Conservation (phyloP, 139 green algal genomes). For the Coelastrella sp. region DNA sequence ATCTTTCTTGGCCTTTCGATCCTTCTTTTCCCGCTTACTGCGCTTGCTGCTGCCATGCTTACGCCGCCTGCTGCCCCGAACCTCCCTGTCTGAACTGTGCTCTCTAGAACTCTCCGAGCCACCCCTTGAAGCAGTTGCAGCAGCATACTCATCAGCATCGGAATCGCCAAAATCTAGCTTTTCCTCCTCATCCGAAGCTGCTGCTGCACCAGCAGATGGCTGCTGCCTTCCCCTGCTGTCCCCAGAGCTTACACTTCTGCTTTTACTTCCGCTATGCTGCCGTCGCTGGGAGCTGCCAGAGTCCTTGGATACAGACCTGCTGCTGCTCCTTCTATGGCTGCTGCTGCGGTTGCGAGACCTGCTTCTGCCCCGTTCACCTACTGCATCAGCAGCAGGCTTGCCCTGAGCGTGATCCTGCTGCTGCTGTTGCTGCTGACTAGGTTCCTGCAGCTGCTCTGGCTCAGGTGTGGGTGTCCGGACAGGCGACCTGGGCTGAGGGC, state of each 20-base stretch:
- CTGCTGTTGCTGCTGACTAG: slow-evolving; percentile 9
- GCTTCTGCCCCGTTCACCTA: background rate
- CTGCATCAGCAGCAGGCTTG: background rate
- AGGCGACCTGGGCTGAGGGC: slow-evolving; percentile 19
- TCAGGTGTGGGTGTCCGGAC: background rate
- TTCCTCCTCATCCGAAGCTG: background rate
- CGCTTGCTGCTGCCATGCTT: background rate
- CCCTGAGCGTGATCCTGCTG: background rate
- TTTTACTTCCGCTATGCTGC: background rate
- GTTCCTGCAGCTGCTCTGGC: background rate
- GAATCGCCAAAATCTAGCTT: slow-evolving; percentile 4
- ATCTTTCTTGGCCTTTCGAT: slow-evolving; percentile 11
- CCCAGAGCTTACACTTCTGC: slow-evolving; percentile 3
- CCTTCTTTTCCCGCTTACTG: slow-evolving; percentile 19
- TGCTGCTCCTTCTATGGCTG: slow-evolving; percentile 1
- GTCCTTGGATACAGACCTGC: background rate
- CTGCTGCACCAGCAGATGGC: background rate
- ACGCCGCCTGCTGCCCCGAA: background rate
- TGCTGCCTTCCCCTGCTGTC: background rate
- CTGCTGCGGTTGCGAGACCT: background rate
- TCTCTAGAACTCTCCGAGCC: background rate
- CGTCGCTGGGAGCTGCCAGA: background rate
- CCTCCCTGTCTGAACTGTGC: background rate
- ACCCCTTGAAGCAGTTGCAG: background rate
- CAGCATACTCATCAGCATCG: background rate